A percentile compares a stretch with the other conserved stretches of the same genome.
These are phyloP conservation scores for Pisolithus tinctorius DNA, from an alignment of 768 basidiomycete species.

Conservation along the genomic window DNA sequence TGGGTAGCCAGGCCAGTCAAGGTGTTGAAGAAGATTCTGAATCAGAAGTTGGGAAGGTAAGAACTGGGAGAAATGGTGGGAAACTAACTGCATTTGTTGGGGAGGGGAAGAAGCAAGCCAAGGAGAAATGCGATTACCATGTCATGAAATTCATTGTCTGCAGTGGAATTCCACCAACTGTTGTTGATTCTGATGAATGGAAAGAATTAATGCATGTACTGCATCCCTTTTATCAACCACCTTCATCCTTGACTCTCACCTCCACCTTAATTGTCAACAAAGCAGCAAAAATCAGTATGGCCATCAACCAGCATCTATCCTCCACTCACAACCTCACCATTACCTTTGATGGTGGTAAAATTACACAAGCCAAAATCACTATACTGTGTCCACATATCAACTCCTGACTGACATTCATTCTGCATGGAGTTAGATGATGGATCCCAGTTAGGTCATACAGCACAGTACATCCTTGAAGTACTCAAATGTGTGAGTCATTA, in stretches of 20 bases:
- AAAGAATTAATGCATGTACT: slow-evolving; percentile 1
- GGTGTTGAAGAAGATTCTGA: background rate
- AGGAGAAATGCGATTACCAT: background rate
- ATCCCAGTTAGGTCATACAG: slow-evolving; percentile 22
- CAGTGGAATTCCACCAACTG: slow-evolving; percentile 3
- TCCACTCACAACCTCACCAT: slow-evolving; percentile 12
- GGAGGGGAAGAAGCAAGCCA: background rate
- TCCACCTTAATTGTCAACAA: slow-evolving; percentile 12
- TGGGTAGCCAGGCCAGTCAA: too few species aligned
- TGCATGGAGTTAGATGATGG: slow-evolving; percentile 11
- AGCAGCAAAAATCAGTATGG: slow-evolving; percentile 8
- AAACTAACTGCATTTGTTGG: background rate
- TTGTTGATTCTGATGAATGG: slow-evolving; percentile 4
- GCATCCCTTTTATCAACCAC: slow-evolving; percentile 1
- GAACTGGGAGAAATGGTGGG: too few species aligned
- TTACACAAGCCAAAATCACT: slow-evolving; percentile 5
- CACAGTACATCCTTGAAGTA: slow-evolving; percentile 16
- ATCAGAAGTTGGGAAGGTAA: background rate
- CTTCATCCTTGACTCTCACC: slow-evolving; percentile 3
- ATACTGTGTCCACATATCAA: slow-evolving; percentile 16
- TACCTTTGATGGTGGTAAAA: slow-evolving; percentile 17
- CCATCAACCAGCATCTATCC: background rate
- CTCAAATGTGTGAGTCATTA: slow-evolving; percentile 10
- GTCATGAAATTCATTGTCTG: slow-evolving; percentile 8
- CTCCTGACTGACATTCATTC: background rate